Conservation (phyloP, 2,329 filamentous ascomycete species). For the Pseudogymnoascus sp. region DNA sequence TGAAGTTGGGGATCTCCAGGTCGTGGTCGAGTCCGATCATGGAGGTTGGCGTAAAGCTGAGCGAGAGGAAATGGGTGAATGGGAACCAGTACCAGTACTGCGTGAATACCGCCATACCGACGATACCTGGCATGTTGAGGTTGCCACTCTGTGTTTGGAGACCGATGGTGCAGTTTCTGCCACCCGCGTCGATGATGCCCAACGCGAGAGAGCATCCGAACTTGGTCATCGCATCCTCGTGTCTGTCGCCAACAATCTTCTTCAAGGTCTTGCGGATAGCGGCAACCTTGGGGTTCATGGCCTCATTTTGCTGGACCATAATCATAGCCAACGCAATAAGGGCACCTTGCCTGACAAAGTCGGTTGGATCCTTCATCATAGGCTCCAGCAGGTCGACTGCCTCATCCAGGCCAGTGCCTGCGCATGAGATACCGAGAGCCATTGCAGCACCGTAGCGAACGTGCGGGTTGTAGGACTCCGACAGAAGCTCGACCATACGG, state of each 20-base stretch:
- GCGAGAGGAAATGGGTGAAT: constrained; percentile 90
- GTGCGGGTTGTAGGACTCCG: constrained; percentile 98
- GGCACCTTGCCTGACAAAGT: constrained; percentile 95
- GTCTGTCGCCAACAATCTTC: constrained; percentile 89
- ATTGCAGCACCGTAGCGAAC: constrained; percentile 97
- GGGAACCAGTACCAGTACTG: constrained; percentile 99
- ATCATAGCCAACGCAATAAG: constrained; percentile 95
- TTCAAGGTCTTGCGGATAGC: constrained; percentile 86
- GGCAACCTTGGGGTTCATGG: constrained; percentile 94
- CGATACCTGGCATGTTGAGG: constrained; percentile 96
- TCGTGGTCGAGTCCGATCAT: constrained; percentile 93
- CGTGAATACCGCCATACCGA: constrained; percentile 95
- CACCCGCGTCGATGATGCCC: constrained; percentile 95
- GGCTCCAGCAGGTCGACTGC: constrained; percentile 94
- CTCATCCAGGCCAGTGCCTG: constrained; percentile 90
- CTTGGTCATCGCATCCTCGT: constrained; percentile 99
- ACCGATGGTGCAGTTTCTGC: constrained; percentile 96
- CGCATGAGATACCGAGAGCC: constrained; percentile 96
- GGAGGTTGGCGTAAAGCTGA: constrained; percentile 94
- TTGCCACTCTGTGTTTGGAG: constrained; percentile 97
- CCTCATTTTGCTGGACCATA: constrained; percentile 97
- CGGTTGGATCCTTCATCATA: constrained; percentile 98
- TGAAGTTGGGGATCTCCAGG: constrained; percentile 86
- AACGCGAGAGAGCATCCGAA: constrained; percentile 91
- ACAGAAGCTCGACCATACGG: constrained; percentile 95